phyloP scores from a whole-genome alignment of 805 yeast species.

The Candida pseudoglaebosa region DNA sequence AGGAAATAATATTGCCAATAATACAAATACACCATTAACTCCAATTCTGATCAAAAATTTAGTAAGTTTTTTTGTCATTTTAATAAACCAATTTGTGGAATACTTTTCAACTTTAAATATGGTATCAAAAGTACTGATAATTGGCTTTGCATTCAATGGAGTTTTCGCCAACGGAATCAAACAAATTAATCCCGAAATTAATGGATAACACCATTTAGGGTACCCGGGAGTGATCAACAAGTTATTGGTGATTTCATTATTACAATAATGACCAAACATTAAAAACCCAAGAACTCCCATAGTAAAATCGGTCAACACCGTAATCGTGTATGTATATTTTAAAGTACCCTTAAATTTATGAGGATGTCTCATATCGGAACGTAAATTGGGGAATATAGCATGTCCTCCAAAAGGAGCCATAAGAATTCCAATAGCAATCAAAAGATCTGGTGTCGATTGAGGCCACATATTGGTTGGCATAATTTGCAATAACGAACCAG shows the following conservation, averaged over 20 bases:
- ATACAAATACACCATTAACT: conserved; percentile 56
- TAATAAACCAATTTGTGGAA: conserved; percentile 7
- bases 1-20: conserved; percentile 62
- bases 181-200: conserved; percentile 69
- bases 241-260: conserved; percentile 51
- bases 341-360: conserved; percentile 51
- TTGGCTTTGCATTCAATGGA: conserved; percentile 80
- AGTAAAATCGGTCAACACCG: conserved; percentile 55
- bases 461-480: conserved; percentile 73
- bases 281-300: conserved; percentile 66
- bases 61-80: conserved; percentile 3
- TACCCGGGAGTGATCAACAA: conserved; percentile 44
- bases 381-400: conserved; percentile 75
- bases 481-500: conserved; percentile 69
- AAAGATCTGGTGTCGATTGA: conserved; percentile 41
- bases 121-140: conserved; percentile 64
- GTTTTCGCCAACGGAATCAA: conserved; percentile 79
- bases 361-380: conserved; percentile 73
- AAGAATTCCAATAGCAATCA: conserved; percentile 60
- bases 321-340: conserved; percentile 54
- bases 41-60: conserved; percentile 25
- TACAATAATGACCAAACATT: conserved; percentile 49
- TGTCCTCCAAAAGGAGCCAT: conserved; percentile 85
- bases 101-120: conserved; percentile 33
- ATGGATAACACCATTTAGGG: conserved; percentile 43